Base-by-base conservation (phyloP, 257 asterid species). In the Penstemon barbatus region DNA sequence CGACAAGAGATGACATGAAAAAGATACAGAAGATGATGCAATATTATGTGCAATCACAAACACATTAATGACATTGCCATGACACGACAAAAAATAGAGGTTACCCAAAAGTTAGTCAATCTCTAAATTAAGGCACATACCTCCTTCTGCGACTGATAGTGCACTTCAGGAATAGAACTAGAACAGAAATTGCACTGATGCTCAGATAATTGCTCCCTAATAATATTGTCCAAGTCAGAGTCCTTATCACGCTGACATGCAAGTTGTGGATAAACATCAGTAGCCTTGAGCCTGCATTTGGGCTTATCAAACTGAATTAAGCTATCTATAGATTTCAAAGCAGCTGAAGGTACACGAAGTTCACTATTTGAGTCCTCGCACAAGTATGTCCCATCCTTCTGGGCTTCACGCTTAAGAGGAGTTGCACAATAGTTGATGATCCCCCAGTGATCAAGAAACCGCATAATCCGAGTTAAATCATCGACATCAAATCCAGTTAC, bases 401-500 rank as follows among this genome's bases (percentile, higher is more conserved):
- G 83, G 48, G 70, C 54, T 81, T 78, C 95, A 33, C 65, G 71
- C 78, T 81, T 74, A 57, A 74, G 85, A 68, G 95, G 78, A 41
- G 77, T 58, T 54, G 99, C 97, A 74, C 97, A 94, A 55, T 94
- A 94, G 68, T 94, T 94, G 59, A 94, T 87, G 74, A 94, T 86
- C 62, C 99, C 99, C 98, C 97, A 94, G 60, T 91, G 96, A 77
- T 91, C 97, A 75, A 94, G 96, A 87, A 91, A 94, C 80, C 97
- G 78, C 62, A 85, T 81, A 53, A 94, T 82, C 74, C 99, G 85
- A 76, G 81, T 80, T 73, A 89, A 71, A 80, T 94, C 97, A 60
- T 87, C 97, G 73, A 41, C 51, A 71, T 85, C 86, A 50, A 86
- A 69, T 61, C 92, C 95, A 73, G 80, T 73, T 55, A 84, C 86